phyloP scores from a whole-genome alignment of 73 alveolate genomes.

The Tetrahymena malaccensis region DNA sequence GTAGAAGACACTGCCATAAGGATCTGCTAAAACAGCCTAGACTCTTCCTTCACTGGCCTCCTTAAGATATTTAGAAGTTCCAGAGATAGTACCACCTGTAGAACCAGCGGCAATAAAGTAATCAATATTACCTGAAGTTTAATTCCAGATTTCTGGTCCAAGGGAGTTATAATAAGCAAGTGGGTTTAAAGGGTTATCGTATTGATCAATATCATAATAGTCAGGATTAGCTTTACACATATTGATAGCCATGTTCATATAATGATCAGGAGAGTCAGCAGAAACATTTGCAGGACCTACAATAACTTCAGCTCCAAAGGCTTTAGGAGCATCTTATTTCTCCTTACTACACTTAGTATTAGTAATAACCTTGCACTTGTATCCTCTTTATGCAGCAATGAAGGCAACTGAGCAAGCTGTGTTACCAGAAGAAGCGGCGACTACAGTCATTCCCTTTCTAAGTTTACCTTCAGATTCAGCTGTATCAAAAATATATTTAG shows the following conservation, averaged over 20 bases:
- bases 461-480: conserved; percentile 10
- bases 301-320: conserved; percentile 42
- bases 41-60: conserved; percentile 26
- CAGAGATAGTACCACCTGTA: conserved; percentile 54
- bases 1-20: conserved; percentile 37
- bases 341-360: conserved; percentile 33
- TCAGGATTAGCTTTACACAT: conserved; percentile 30
- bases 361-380: conserved; percentile 32
- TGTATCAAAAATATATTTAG: background rate
- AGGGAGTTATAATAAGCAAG: conserved; percentile 39
- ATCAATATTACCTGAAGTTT: conserved; percentile 41
- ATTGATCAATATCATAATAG: conserved; percentile 40
- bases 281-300: conserved; percentile 27
- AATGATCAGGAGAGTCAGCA: conserved; percentile 35
- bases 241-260: conserved; percentile 38
- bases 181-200: conserved; percentile 39
- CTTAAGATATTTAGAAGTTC: conserved; percentile 46
- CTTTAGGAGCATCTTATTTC: conserved; percentile 13
- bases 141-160: conserved; percentile 46
- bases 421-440: conserved; percentile 36
- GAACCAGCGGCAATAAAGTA: conserved; percentile 42
- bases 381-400: conserved; percentile 41
- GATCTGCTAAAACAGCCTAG: conserved; percentile 37
- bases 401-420: conserved; percentile 39
- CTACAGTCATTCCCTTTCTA: conserved; percentile 30